phyloP scores from a whole-genome alignment of 148 eudicot species.

The Cornus suecica region DNA sequence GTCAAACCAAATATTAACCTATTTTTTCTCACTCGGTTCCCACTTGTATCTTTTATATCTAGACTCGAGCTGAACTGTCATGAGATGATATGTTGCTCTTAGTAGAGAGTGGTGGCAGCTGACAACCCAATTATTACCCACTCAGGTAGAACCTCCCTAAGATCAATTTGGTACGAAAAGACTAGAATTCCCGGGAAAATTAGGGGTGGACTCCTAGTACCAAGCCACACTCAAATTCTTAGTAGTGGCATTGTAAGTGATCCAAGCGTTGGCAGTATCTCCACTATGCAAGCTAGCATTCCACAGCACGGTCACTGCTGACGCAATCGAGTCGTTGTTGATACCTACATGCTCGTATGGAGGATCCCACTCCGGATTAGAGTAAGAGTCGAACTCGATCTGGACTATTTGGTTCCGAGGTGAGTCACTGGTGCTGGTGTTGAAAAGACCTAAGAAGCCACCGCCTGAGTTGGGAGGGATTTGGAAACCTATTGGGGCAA shows the following conservation, averaged over 20 bases:
- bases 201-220: conserved; percentile 24
- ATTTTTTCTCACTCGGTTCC: background rate
- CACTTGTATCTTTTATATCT: conserved; percentile 7
- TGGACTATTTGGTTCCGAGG: conserved; percentile 28
- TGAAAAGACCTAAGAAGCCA: conserved; percentile 52
- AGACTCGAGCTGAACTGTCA: conserved; percentile 47
- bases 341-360: conserved; percentile 53
- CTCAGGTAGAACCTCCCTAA: conserved; percentile 38
- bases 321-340: conserved; percentile 43
- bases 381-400: conserved; percentile 51
- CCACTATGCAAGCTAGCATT: conserved; percentile 41
- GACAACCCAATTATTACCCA: conserved; percentile 55
- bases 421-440: conserved; percentile 36
- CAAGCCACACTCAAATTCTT: conserved; percentile 39
- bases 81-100: conserved; percentile 30
- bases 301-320: conserved; percentile 31
- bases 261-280: conserved; percentile 39
- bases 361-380: conserved; percentile 48
- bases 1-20: conserved; percentile 18
- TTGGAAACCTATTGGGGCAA: conserved; percentile 40
- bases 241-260: conserved; percentile 37
- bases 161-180: conserved; percentile 40
- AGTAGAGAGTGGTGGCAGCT: conserved; percentile 33
- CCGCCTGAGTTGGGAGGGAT: conserved; percentile 51
- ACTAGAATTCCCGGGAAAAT: conserved; percentile 21